Base-by-base conservation (phyloP, 2,329 filamentous ascomycete species). In the Colletotrichum cereale region DNA sequence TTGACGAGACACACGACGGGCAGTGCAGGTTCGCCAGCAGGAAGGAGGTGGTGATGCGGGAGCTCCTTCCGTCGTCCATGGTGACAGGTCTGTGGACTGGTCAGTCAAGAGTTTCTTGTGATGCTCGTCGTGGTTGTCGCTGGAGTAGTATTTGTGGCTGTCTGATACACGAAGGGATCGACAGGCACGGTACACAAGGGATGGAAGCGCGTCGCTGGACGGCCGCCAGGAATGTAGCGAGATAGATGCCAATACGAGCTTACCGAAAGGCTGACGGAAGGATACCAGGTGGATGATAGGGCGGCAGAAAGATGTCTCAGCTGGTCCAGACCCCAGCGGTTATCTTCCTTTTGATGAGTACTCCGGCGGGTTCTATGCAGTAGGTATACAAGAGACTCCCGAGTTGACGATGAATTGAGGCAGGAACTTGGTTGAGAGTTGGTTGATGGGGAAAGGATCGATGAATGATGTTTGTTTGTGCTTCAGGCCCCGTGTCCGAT, bases 11-110 rank as follows among this genome's bases (percentile, higher is more conserved):
- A 79, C 92, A 95, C 72, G 91, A 92, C 18, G 92, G 90, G 82
- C 92, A 94, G 81, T 95, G 92, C n/a, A 95, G 85, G 79, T 95
- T 94, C 73, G 87, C 88, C 75, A 95, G 84, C 73, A 94, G 85
- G 77, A 92, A 89, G 42, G 88, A 91, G 2, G 89, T 91, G 16
- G 85, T 87, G 70, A 84, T 73, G 58, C 66, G 72, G 29, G 67
- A 36, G 34, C 57, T 57, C 52, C 61, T 53, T 34, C 36, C 48
- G 61, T 52, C 47, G 14, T 63, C 61, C 61, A 67, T 71, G 34
- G 71, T 52, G 55, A 31, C 38, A 36, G 53, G 21, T 21, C 47
- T 44, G 42, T 18, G 26, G 38, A 42, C 47, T 50, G 16, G 48
- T 40, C 40, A 31, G 48, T 11, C 26, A 18, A 18, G 16, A 44